phyloP scores from a whole-genome alignment of 106 monocot species.

The Acanthochlamys bracteata region DNA sequence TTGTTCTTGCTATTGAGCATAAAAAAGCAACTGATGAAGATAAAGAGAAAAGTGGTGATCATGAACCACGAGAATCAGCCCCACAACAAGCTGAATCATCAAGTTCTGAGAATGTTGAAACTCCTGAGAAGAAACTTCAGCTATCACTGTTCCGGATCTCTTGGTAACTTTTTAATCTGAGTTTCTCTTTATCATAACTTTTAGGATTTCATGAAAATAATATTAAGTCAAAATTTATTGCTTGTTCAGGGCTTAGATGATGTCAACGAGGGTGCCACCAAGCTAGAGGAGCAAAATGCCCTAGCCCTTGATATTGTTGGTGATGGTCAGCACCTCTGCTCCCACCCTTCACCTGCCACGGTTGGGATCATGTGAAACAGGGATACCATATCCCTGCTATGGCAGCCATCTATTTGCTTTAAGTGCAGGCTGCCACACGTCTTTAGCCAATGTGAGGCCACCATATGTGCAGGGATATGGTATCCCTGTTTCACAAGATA shows the following conservation, averaged over 20 bases:
- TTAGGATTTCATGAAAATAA: no score
- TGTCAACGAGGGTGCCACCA: constrained; percentile 11
- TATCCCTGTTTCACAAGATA: no score
- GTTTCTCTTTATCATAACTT: no score
- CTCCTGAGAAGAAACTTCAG: constrained; percentile 16
- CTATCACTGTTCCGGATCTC: constrained; percentile 44
- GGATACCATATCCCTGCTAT: no score
- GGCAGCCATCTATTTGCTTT: no score
- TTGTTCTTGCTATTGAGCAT: constrained; percentile 28
- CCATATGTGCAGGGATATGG: no score
- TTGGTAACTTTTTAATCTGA: constrained; percentile 15
- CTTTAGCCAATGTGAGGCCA: no score
- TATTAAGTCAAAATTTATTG: neutral
- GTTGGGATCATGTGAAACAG: no score
- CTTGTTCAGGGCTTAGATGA: constrained; percentile 37
- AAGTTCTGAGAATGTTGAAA: constrained; percentile 2
- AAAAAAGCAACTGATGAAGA: constrained; percentile 22
- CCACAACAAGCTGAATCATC: constrained; percentile 11
- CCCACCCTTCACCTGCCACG: no score
- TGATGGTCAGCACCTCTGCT: constrained; percentile 11
- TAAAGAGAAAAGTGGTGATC: constrained; percentile 16
- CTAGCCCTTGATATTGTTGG: constrained; percentile 24
- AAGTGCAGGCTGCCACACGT: no score
- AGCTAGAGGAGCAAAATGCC: constrained; percentile 36
- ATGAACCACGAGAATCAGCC: constrained; percentile 9